Percentiles rank a stretch among this genome's conserved stretches.
phyloP scores from a whole-genome alignment of 148 eudicot species.

The Chenopodium berlandieri region DNA sequence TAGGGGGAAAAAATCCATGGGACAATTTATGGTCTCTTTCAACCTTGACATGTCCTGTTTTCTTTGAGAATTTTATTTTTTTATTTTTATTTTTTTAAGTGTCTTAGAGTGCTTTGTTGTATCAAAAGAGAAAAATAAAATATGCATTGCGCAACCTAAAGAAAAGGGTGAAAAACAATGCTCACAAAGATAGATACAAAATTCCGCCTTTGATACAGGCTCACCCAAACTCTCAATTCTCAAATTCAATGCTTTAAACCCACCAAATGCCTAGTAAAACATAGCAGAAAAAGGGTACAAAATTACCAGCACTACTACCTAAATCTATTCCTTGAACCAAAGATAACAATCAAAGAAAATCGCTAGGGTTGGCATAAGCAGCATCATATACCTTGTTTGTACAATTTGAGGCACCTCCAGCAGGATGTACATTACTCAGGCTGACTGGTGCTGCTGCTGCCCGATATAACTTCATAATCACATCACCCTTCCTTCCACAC shows the following conservation, averaged over 20 bases:
- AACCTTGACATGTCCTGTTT: too few relatives aligned
- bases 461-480: slow-evolving; percentile 18
- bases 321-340: slow-evolving; percentile 29
- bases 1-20: too few relatives aligned
- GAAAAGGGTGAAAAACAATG: not conserved
- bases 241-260: slow-evolving; percentile 27
- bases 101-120: too few relatives aligned
- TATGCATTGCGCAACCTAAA: slow-evolving; percentile 13
- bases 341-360: slow-evolving; percentile 6
- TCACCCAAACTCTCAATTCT: slow-evolving; percentile 34
- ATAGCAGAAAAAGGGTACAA: slow-evolving; percentile 8
- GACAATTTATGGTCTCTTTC: too few relatives aligned
- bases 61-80: too few relatives aligned
- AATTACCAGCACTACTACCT: slow-evolving; percentile 27
- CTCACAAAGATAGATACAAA: slow-evolving; percentile 31
- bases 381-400: slow-evolving; percentile 31
- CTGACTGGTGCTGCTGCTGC: slow-evolving; percentile 20
- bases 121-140: not conserved
- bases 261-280: slow-evolving; percentile 33
- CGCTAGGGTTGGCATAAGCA: slow-evolving; percentile 15
- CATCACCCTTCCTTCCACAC: slow-evolving; percentile 34
- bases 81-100: too few relatives aligned
- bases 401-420: slow-evolving; percentile 24
- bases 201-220: slow-evolving; percentile 33
- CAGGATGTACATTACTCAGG: slow-evolving; percentile 30